A percentile compares a stretch with the other conserved stretches of the same genome.
phyloP scores from a whole-genome alignment of 306 rosid species.

The Pueraria montana region DNA sequence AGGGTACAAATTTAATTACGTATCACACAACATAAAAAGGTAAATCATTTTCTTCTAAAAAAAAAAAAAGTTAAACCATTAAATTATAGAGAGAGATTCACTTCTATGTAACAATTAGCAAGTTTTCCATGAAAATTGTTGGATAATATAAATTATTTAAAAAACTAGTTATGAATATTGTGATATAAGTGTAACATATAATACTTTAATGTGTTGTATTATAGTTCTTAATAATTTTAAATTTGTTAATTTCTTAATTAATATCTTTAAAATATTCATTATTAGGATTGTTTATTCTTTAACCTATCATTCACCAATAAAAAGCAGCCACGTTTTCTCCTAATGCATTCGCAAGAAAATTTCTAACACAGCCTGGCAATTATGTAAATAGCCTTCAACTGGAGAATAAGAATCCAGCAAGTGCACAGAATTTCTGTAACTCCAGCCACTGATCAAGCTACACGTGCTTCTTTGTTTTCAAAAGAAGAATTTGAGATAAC shows the following conservation, averaged over 20 bases:
- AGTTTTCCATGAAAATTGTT: neutral
- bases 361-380: neutral
- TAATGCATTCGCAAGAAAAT: too few relatives aligned
- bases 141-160: neutral
- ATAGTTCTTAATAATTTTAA: neutral
- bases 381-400: neutral
- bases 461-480: conserved; percentile 9
- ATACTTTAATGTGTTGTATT: neutral
- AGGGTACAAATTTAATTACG: neutral
- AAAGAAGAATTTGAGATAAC: conserved; percentile 1
- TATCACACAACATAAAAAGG: neutral
- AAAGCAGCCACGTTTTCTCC: too few relatives aligned
- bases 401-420: neutral
- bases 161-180: neutral
- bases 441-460: neutral
- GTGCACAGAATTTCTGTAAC: neutral
- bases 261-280: too few relatives aligned
- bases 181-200: neutral
- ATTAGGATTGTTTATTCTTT: too few relatives aligned
- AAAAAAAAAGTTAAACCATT: neutral
- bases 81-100: neutral
- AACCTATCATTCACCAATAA: too few relatives aligned
- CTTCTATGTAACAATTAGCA: neutral
- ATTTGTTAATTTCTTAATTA: too few relatives aligned
- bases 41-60: too few relatives aligned